Percentiles rank a stretch among this genome's conserved stretches.
phyloP scores from a whole-genome alignment of 352 stramenopile genomes.

The Pythium dissimile region DNA sequence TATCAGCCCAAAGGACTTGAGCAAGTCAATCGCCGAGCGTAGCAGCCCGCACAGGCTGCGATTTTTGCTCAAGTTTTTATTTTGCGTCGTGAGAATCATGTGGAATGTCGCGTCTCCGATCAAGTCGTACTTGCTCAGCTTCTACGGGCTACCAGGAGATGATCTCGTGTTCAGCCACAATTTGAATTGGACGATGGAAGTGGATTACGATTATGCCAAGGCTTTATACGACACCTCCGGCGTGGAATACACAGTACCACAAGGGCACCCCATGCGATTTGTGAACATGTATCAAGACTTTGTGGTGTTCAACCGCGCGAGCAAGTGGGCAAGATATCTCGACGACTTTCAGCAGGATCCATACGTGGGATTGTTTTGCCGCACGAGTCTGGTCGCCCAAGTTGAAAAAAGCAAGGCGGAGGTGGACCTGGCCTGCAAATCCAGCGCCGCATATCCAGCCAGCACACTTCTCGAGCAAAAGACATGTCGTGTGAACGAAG shows the following conservation, averaged over 20 bases:
- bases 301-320: constrained; percentile 19
- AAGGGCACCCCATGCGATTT: constrained; percentile 15
- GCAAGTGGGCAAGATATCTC: constrained; percentile 11
- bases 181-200: constrained; percentile 22
- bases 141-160: constrained; percentile 13
- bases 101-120: constrained; percentile 21
- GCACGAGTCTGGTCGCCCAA: constrained; percentile 13
- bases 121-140: constrained; percentile 22
- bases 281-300: constrained; percentile 26
- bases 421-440: constrained; percentile 1
- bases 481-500: constrained; percentile 18
- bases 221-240: constrained; percentile 17
- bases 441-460: not conserved
- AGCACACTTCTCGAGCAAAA: constrained; percentile 12
- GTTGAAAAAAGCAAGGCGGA: constrained; percentile 1
- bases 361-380: constrained; percentile 15
- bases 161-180: constrained; percentile 19
- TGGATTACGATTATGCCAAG: constrained; percentile 19
- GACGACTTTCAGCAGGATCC: constrained; percentile 22
- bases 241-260: constrained; percentile 3
- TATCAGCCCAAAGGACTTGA: not conserved
- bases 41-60: not conserved
- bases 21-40: not conserved
- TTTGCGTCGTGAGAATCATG: constrained; percentile 3
- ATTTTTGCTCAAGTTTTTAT: constrained; percentile 2